These are phyloP conservation scores for Zygoascus sp. DNA, from an alignment of 1,139 yeast genomes.

Conservation along the genomic window DNA sequence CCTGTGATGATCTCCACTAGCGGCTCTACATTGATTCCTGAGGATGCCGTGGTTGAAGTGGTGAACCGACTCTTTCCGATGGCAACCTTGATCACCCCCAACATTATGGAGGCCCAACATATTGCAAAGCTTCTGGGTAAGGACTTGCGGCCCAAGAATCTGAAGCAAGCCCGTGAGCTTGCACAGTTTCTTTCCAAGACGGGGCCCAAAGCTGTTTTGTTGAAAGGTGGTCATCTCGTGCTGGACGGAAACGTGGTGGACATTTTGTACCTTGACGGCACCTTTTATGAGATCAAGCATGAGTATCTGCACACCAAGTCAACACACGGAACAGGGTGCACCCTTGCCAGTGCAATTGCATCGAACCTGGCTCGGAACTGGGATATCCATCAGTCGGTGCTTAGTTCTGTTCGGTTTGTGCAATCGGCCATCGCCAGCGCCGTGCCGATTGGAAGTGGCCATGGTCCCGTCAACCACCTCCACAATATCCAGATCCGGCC, in stretches of 20 bases:
- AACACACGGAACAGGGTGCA: conserved; percentile 92
- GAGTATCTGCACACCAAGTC: conserved; percentile 46
- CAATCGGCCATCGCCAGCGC: conserved; percentile 55
- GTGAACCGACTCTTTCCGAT: conserved; percentile 47
- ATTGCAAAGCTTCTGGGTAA: conserved; percentile 27
- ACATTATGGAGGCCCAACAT: conserved; percentile 57
- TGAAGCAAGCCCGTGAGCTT: conserved; percentile 41
- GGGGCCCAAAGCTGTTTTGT: conserved; percentile 51
- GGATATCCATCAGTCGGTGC: conserved; percentile 47
- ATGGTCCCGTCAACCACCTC: conserved; percentile 72
- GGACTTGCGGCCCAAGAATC: conserved; percentile 4
- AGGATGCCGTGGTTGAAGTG: conserved; percentile 44
- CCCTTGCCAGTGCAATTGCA: conserved; percentile 76
- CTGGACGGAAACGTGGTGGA: conserved; percentile 44
- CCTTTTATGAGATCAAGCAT: conserved; percentile 47
- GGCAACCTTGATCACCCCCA: conserved; percentile 73
- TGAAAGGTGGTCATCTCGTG: conserved; percentile 85
- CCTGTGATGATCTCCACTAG: conserved; percentile 84
- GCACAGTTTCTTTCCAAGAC: conserved; percentile 43
- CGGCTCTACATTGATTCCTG: conserved; percentile 55
- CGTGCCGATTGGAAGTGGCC: conserved; percentile 47
- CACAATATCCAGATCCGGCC: conserved; percentile 35
- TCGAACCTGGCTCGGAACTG: conserved; percentile 61
- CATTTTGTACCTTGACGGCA: conserved; percentile 47
- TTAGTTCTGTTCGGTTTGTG: conserved; percentile 57